Percentiles rank a stretch among this genome's conserved stretches.
Conservation (phyloP, 345 rosid genomes). For the Aquilaria sinensis region DNA sequence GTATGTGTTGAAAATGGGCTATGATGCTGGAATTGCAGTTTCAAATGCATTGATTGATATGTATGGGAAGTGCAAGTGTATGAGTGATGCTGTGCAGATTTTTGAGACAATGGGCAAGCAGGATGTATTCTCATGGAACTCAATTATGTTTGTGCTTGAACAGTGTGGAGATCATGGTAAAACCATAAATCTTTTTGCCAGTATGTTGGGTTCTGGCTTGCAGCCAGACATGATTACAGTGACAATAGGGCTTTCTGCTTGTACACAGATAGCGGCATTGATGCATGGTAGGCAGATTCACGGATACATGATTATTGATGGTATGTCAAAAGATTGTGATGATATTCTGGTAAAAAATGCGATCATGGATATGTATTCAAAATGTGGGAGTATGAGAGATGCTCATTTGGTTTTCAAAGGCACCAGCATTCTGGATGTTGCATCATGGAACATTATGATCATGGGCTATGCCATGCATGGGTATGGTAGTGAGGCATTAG, state of each 20-base stretch:
- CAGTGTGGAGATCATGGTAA: conserved; percentile 49
- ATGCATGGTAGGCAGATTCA: conserved; percentile 50
- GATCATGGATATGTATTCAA: conserved; percentile 55
- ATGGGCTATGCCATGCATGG: conserved; percentile 57
- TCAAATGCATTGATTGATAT: conserved; percentile 60
- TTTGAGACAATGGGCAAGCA: conserved; percentile 40
- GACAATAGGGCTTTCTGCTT: conserved; percentile 51
- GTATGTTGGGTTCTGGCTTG: conserved; percentile 40
- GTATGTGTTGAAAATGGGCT: conserved; percentile 36
- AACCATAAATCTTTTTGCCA: conserved; percentile 41
- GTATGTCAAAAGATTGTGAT: conserved; percentile 26
- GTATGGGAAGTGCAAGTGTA: conserved; percentile 56
- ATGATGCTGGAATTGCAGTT: conserved; percentile 26
- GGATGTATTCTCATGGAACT: conserved; percentile 61
- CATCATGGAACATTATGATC: conserved; percentile 66
- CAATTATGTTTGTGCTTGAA: conserved; percentile 46
- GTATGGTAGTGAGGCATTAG: conserved; percentile 40
- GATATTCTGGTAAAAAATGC: conserved; percentile 32
- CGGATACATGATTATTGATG: conserved; percentile 33
- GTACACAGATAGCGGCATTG: conserved; percentile 51
- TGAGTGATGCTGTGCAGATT: conserved; percentile 32
- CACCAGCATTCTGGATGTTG: conserved; percentile 38
- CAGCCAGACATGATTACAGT: conserved; percentile 47
- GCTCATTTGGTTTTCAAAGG: conserved; percentile 40
- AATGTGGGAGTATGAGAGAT: conserved; percentile 52